Base-by-base conservation (phyloP, 2,329 filamentous ascomycete genomes). In the Dactylellina drechsleri region DNA sequence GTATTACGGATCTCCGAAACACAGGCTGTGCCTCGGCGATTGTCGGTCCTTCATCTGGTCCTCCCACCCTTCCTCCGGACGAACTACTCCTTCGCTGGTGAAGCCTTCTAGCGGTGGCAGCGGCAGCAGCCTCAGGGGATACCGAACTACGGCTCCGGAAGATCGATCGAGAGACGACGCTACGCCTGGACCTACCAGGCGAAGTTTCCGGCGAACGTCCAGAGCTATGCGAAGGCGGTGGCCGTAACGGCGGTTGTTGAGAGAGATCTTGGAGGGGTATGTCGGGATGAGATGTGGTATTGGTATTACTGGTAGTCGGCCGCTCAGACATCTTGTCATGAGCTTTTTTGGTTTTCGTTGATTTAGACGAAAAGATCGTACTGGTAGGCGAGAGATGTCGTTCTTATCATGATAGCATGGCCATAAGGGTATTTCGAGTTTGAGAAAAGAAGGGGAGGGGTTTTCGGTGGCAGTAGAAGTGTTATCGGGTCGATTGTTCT, bases 271-370 rank as follows among this genome's bases (percentile, higher is more conserved):
- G 71, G 64, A 75, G 71, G 64, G 71, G 71, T 75, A 75, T 75
- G 23, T 75, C 71, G 64, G 71, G 71, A 47, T 68, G 28, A 13
- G 67, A 68, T 45, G 71, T 45, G 53, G 59, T 18, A 2, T 52
- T 52, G 16, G 7, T n/a, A n/a, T 52, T 52, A 18, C 43, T 47
- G n/a, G n/a, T 61, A 5, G 52, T 64, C 20, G 71, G 71, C 68
- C 71, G 71, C 71, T 75, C 71, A 68, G 71, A 75, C 71, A 75
- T 75, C 43, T 68, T 75, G 64, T 75, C 71, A 75, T 75, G 71
- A 68, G 71, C 58, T 68, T 53, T 56, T 36, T 36, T 36, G 5
- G 5, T 3, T 7, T 36, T 13, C 20, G 61, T 15, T 15, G 43
- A 47, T n/a, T 68, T 40, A 65, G 52, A 54, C 66, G 71, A 68